Evolutionary conservation across 2,329 filamentous ascomycete genomes (phyloP), one percentile per base, ranked within the genome.

Genomic region (Emydomyces testavorans): DNA sequence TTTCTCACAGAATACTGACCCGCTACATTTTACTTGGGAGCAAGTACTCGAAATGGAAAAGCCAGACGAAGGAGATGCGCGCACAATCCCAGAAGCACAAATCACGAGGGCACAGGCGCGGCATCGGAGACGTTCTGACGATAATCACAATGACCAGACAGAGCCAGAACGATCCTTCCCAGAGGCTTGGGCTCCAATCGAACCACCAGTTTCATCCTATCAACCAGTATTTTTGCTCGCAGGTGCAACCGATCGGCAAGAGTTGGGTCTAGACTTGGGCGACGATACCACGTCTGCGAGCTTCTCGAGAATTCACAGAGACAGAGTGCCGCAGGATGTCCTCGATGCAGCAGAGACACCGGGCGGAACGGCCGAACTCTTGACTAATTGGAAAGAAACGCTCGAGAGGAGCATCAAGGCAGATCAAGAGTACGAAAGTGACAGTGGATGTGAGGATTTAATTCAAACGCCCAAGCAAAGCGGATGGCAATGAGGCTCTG

Each of bases 1-100:
- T 0, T 98, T 90, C 86, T 90, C 90, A 1, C 77, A 80, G 35
- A 74, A 86, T 51, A 98, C 92, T 0, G 92, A 98, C 67, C 83
- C 85, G 3, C 66, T 96, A 37, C 72, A 95, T 1, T 98, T 94
- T 62, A 82, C 80, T 36, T 98, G 92, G 92, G 63, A 83, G 52
- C 90, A 96, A 67, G 73, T 98, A 34, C 71, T 96, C 50, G 79
- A 77, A 0, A 76, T 86, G 69, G 73, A 80, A 29, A 63, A 49
- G 23, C 48, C 54, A 28, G 52, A 56, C 32, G 43, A 44, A 3
- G 56, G 56, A 20, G 44, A 42, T 28, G 2, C 31, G 8, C 24
- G 36, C 15, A 24, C 29, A 5, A 68, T 65, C 50, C 69, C 61
- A 52, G 62, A 34, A 58, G 61, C 13, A 34, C 21, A 24, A 1